Evolutionary conservation across 371 early-diverging fungal species (phyloP).

Genomic region (Conidiobolus incongruus): DNA sequence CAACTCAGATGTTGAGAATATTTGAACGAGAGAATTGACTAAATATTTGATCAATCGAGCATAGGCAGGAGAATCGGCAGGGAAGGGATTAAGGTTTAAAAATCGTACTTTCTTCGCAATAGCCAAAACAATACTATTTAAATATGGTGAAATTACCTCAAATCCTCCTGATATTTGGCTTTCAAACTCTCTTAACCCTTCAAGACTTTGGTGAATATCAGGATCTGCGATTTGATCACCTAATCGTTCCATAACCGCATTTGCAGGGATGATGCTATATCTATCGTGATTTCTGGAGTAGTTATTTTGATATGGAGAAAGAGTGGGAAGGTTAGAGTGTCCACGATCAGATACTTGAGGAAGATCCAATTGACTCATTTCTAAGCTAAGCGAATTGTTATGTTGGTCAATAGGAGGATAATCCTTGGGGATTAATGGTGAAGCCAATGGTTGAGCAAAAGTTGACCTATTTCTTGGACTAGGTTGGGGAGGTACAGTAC

Average conservation of each 20-base stretch:
- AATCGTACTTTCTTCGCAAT: constrained; percentile 55
- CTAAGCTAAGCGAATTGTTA: constrained; percentile 5
- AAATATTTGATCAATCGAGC: constrained; percentile 50
- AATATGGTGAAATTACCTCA: constrained; percentile 27
- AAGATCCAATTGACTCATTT: constrained; percentile 6
- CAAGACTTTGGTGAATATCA: constrained; percentile 41
- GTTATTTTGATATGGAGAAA: constrained; percentile 3
- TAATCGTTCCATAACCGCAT: background rate
- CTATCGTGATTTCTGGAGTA: constrained; percentile 7
- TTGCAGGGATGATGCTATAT: constrained; percentile 4
- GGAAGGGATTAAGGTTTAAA: constrained; percentile 32
- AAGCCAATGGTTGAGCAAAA: constrained; percentile 8
- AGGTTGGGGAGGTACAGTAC: constrained; percentile 6
- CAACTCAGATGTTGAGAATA: constrained; percentile 43
- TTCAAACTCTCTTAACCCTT: constrained; percentile 63
- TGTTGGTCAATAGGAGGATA: background rate
- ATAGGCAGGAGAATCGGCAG: constrained; percentile 17
- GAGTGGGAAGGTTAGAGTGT: constrained; percentile 6
- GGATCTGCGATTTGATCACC: constrained; percentile 41
- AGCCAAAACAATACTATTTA: constrained; percentile 43
- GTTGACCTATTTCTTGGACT: constrained; percentile 8
- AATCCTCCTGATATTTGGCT: constrained; percentile 24
- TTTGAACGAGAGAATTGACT: constrained; percentile 43
- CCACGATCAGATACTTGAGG: constrained; percentile 6
- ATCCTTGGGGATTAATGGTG: constrained; percentile 5